These are phyloP conservation scores for Pseudonectria buxi DNA, from an alignment of 2,329 filamentous ascomycete genomes.

Conservation along the genomic window DNA sequence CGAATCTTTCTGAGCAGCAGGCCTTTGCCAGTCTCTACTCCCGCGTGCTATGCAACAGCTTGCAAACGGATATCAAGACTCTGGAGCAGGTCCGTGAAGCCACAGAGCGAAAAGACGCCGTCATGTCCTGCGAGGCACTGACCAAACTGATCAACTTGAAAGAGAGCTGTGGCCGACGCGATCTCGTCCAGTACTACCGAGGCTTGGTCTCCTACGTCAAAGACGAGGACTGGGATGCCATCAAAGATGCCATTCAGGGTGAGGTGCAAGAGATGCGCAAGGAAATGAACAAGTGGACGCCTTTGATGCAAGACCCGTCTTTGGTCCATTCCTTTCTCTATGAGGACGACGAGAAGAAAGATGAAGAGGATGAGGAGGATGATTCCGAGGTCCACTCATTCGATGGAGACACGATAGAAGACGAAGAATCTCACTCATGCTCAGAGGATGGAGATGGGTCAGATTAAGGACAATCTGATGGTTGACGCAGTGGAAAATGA, in stretches of 20 bases:
- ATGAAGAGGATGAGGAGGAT: no score
- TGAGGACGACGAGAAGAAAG: no score
- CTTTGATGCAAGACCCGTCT: no score
- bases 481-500: no score
- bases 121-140: neutral
- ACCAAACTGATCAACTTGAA: neutral
- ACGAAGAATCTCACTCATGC: no score
- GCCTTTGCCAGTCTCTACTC: slow-evolving; percentile 6
- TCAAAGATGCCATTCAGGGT: neutral
- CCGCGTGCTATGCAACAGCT: neutral
- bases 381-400: no score
- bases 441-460: no score
- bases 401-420: no score
- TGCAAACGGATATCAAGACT: neutral
- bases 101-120: neutral
- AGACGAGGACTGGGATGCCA: slow-evolving; percentile 1
- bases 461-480: no score
- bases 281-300: no score
- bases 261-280: slow-evolving; percentile 1
- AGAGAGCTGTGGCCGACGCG: accelerated
- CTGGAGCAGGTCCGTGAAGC: neutral
- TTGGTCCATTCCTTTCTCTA: no score
- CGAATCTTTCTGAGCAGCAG: neutral
- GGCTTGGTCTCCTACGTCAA: slow-evolving; percentile 3
- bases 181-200: slow-evolving; percentile 6